Percentiles rank a stretch among this genome's conserved stretches.
phyloP scores from a whole-genome alignment of 768 basidiomycete species.

The Boletus barrowsii region DNA sequence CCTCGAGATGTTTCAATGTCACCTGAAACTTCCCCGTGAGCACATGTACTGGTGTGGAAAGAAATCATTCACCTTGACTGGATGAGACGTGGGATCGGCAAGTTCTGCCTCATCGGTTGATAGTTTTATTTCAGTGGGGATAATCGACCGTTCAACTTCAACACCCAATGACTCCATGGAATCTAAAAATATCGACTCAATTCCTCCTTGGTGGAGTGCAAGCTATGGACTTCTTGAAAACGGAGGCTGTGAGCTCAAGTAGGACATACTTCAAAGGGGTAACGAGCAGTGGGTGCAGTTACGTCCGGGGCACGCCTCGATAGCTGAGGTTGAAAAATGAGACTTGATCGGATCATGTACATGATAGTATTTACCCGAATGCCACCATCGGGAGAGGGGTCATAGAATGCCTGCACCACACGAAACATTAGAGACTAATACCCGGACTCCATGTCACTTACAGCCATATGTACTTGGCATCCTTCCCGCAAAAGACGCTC shows the following conservation, averaged over 20 bases:
- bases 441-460: slow-evolving; percentile 30
- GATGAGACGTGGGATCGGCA: slow-evolving; percentile 19
- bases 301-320: slow-evolving; percentile 62
- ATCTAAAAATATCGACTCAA: not conserved
- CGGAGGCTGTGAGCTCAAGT: not conserved
- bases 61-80: slow-evolving; percentile 16
- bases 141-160: slow-evolving; percentile 33
- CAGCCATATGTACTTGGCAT: slow-evolving; percentile 65
- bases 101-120: slow-evolving; percentile 25
- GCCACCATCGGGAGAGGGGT: slow-evolving; percentile 57
- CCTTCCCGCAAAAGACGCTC: slow-evolving; percentile 60
- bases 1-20: slow-evolving; percentile 18
- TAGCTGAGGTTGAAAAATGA: slow-evolving; percentile 37
- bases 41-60: not conserved
- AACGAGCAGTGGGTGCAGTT: slow-evolving; percentile 57
- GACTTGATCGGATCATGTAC: not conserved
- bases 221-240: slow-evolving; percentile 17
- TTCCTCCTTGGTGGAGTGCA: slow-evolving; percentile 33
- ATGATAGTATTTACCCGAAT: slow-evolving; percentile 45
- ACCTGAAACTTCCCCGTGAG: slow-evolving; percentile 17
- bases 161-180: not conserved
- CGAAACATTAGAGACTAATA: not conserved
- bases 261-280: slow-evolving; percentile 60
- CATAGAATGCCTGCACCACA: slow-evolving; percentile 63
- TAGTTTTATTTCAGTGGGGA: slow-evolving; percentile 28